phyloP scores from a whole-genome alignment of 106 monocot species.

The Dioscorea zingiberensis region DNA sequence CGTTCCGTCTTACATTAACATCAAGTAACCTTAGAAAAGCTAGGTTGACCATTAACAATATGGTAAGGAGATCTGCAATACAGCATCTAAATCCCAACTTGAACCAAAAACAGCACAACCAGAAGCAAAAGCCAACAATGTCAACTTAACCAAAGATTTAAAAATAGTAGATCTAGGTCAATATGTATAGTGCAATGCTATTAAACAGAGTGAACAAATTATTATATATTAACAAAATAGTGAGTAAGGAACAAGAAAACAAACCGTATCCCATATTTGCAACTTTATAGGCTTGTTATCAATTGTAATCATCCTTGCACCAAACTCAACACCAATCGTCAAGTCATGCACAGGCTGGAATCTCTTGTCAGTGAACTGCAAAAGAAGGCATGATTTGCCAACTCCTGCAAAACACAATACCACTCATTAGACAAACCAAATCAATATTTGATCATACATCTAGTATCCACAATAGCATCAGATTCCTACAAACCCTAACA shows the following conservation, averaged over 20 bases:
- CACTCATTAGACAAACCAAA: background rate
- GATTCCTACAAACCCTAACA: background rate
- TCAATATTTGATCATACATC: background rate
- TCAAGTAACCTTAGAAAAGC: too few species aligned
- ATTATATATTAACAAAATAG: too few species aligned
- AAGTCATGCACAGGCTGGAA: slow-evolving; percentile 95
- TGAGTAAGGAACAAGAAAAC: background rate
- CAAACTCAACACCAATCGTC: slow-evolving; percentile 95
- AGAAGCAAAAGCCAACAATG: too few species aligned
- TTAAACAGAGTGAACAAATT: too few species aligned
- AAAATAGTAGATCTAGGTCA: too few species aligned
- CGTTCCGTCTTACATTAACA: too few species aligned
- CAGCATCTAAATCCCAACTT: too few species aligned
- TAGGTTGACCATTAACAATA: too few species aligned
- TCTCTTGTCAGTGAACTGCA: slow-evolving; percentile 93
- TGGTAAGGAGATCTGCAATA: too few species aligned
- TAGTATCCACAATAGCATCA: background rate
- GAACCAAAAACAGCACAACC: too few species aligned
- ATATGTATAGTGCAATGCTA: too few species aligned
- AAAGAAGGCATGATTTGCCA: slow-evolving; percentile 92
- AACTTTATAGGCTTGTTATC: slow-evolving; percentile 93
- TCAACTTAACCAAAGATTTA: too few species aligned
- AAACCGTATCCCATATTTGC: slow-evolving; percentile 97
- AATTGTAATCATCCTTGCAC: slow-evolving; percentile 85
- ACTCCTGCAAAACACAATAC: slow-evolving; percentile 47